Conservation (phyloP, 805 yeast species). For the Komagataella pastoris region DNA sequence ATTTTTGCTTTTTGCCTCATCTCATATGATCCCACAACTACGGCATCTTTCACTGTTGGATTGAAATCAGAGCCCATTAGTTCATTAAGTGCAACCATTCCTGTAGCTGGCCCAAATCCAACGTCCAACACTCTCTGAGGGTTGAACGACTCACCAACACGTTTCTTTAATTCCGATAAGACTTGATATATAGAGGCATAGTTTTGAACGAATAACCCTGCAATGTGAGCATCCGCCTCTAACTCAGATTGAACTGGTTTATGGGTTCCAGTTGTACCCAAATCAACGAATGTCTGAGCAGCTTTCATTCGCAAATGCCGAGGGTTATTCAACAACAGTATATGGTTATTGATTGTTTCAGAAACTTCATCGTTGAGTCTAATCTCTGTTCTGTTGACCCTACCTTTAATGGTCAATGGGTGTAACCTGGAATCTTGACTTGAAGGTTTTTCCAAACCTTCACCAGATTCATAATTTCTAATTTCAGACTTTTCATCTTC, state of each 20-base stretch:
- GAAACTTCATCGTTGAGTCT: conserved; percentile 44
- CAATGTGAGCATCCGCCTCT: conserved; percentile 73
- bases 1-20: conserved; percentile 78
- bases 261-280: conserved; percentile 43
- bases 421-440: conserved; percentile 43
- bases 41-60: conserved; percentile 57
- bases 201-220: conserved; percentile 68
- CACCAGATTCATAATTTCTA: conserved; percentile 18
- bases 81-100: conserved; percentile 80
- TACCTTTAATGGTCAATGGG: conserved; percentile 42
- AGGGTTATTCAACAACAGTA: conserved; percentile 48
- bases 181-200: conserved; percentile 61
- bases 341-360: conserved; percentile 47
- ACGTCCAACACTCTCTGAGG: conserved; percentile 66
- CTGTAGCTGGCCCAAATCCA: conserved; percentile 88
- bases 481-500: conserved; percentile 18
- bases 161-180: conserved; percentile 46
- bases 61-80: conserved; percentile 52
- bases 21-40: conserved; percentile 50
- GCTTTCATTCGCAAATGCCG: conserved; percentile 49
- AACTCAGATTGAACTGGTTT: conserved; percentile 19
- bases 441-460: conserved; percentile 12
- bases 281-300: conserved; percentile 16
- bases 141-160: conserved; percentile 40
- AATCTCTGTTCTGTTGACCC: conserved; percentile 36